Base-by-base conservation (phyloP, 345 rosid species). In the Gynandropsis gynandra region DNA sequence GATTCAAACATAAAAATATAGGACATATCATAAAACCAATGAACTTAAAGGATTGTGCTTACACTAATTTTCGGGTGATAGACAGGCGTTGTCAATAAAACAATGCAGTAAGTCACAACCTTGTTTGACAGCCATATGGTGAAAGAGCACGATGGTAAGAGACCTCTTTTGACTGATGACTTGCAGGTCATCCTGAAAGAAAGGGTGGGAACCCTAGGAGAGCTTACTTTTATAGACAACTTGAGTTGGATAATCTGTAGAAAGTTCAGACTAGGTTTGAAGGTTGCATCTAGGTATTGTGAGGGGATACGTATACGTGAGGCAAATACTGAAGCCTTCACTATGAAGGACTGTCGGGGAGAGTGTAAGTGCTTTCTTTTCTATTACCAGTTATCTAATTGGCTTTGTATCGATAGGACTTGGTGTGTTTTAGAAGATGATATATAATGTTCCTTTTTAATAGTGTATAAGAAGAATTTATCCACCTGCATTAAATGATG, bases 221-320 rank as follows among this genome's bases (percentile, higher is more conserved):
- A 92, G 13, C 83, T 92, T 31, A 72, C 76, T 24, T 92, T 92
- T 63, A 87, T 97, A 0, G 98, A 92, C 43, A 92, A 92, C 71
- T 92, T 97, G 9, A 92, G 97, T 58, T 92, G 98, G 98, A 87
- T 80, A 40, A 82, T 97, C 63, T 80, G 98, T 74, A 78, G 98
- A 67, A 92, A 92, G 57, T 92, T 92, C 66, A 87, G 98, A 69
- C 73, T 92, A 1, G 98, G 98, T 54, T 69, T 87, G 65, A 85
- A 70, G 71, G 84, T 87, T 52, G 64, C 87, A 35, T 57, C 77
- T 13, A 90, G 83, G 50, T 78, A 46, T 69, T 81, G 77, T 65
- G 94, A 85, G 46, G 82, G 82, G 10, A 59, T 85, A 42, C 94
- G 75, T 47, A 72, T 88, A 8, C 87, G 94, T 19, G 98, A 92